These are phyloP conservation scores for Sporothrix dimorphospora DNA, from an alignment of 2,329 filamentous ascomycete genomes.

Conservation along the genomic window DNA sequence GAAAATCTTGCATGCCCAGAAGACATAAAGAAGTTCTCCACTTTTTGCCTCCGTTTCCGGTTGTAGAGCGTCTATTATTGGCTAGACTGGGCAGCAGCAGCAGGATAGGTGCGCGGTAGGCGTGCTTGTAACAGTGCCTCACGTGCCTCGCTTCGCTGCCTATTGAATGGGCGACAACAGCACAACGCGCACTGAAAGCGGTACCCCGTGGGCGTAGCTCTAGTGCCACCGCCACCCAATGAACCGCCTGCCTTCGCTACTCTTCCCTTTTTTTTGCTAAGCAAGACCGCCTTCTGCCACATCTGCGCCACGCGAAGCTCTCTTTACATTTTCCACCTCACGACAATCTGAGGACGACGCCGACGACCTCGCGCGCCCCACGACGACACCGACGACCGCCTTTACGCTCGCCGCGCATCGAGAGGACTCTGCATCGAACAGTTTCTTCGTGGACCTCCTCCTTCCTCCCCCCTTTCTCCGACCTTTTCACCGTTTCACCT, in stretches of 20 bases:
- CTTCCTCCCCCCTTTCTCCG: neutral
- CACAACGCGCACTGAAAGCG: neutral
- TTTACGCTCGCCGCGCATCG: neutral
- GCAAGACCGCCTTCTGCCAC: neutral
- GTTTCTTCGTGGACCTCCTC: neutral
- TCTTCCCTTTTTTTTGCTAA: conserved; percentile 1
- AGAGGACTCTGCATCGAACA: neutral
- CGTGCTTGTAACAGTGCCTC: neutral
- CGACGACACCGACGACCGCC: neutral
- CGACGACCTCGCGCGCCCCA: neutral
- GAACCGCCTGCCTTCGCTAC: neutral
- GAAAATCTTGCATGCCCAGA: conserved; percentile 20
- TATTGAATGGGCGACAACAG: neutral
- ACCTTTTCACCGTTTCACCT: neutral
- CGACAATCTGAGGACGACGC: neutral
- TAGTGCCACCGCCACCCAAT: conserved; percentile 22
- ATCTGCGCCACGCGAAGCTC: conserved; percentile 15
- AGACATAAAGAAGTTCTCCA: neutral
- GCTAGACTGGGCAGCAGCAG: neutral
- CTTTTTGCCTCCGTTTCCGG: conserved; percentile 24
- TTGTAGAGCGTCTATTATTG: neutral
- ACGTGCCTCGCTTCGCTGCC: conserved; percentile 15
- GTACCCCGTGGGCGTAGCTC: neutral
- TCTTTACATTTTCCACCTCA: neutral
- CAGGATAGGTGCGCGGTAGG: neutral